Evolutionary conservation across 345 rosid species (phyloP), one percentile per base, ranked within the genome.

Genomic region (Raphanus sativus): DNA sequence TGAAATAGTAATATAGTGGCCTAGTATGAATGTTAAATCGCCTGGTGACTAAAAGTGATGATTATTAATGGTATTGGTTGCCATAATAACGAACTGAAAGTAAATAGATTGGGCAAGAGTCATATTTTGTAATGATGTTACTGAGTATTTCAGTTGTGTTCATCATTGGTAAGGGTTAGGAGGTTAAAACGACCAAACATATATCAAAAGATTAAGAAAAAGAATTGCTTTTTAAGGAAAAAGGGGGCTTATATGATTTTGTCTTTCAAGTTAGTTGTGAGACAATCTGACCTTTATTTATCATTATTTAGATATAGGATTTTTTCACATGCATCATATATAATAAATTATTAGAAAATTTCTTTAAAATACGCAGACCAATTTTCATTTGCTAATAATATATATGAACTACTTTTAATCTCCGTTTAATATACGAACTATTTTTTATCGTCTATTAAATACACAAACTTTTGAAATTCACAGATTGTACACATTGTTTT

Each of bases 71-170:
- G 34, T 50, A 60, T 65, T 33, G 74, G 75, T 69, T 36, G 61
- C 28, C 40, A 65, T 71, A 70, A 73, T 73, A 62, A 74, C 52
- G 16, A 67, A 67, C 65, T 48, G 69, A 79, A 79, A 79, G 75
- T 50, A 38, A 73, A 74, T 34, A 21, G 36, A 68, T 48, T 29
- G 48, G 70, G 78, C 50, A 74, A 62, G 73, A 28, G 75, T 79
- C 78, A 29, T 73, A 67, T 62, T 65, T 73, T 50, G 82, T 79
- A 79, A 79, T 79, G 78, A 79, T 79, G 61, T 54, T 62, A 12
- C 62, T 69, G 33, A 68, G 79, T 79, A 45, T 63, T 40, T 73
- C 75, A 69, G 75, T 69, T 68, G 21, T 60, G 60, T 74, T 69
- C 82, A 79, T 79, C 78, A 79, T 79, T 79, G 70, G 60, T 69